Percentiles rank a stretch among this genome's conserved stretches.
Evolutionary conservation across 768 basidiomycete species (phyloP).

Genomic region (Pleurotus eryngii): DNA sequence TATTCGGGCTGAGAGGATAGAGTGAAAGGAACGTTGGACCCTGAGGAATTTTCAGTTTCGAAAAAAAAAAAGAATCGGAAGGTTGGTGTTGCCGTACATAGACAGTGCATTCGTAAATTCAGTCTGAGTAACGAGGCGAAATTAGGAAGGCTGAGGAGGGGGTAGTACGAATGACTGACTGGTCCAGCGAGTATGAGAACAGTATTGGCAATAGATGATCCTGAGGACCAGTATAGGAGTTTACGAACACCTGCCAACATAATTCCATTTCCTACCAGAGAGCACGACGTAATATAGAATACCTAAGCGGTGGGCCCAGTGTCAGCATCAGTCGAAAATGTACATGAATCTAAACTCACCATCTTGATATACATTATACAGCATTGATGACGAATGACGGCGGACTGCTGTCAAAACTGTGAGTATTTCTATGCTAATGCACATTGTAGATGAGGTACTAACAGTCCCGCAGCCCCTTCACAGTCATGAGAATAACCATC

Average conservation of each 20-base stretch:
- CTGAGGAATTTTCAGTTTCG: neutral
- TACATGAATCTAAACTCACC: neutral
- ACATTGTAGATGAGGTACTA: neutral
- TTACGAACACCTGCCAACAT: too few species aligned
- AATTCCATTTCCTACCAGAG: too few species aligned
- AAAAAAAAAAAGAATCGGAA: neutral
- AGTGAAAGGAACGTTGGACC: constrained; percentile 2
- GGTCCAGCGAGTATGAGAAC: neutral
- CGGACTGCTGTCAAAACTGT: neutral
- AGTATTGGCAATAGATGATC: neutral
- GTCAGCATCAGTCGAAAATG: neutral
- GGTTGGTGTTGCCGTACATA: neutral
- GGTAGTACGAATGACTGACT: neutral
- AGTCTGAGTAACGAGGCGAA: neutral
- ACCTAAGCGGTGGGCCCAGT: neutral
- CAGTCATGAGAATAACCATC: neutral
- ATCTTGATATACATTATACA: neutral
- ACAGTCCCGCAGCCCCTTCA: neutral
- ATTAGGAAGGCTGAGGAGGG: neutral
- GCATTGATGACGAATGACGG: neutral
- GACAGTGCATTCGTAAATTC: neutral
- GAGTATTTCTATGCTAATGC: neutral
- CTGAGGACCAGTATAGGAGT: too few species aligned
- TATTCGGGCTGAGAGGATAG: constrained; percentile 1
- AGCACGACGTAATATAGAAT: neutral